A percentile compares a stretch with the other conserved stretches of the same genome.
Conservation (phyloP, 78 protist genomes). For the Emiliania huxleyi region DNA sequence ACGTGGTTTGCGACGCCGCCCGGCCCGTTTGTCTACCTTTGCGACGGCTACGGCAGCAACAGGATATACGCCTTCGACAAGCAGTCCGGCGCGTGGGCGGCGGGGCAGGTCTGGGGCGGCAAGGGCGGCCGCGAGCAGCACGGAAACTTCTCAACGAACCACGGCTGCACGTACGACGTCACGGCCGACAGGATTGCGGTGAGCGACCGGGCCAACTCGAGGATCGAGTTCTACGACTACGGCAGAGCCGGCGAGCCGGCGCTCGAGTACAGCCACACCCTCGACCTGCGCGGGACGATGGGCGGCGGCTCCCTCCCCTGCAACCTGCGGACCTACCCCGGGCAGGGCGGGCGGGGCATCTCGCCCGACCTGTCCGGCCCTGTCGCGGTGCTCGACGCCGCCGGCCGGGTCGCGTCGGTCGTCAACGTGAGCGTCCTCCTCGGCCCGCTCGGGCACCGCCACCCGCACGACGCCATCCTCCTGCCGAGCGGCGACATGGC, state of each 20-base stretch:
- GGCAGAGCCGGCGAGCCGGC: not conserved
- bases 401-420: not conserved
- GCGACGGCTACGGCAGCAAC: not conserved
- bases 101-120: not conserved
- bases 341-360: not conserved
- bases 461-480: constrained; percentile 22
- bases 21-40: not conserved
- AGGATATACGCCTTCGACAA: not conserved
- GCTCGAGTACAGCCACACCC: not conserved
- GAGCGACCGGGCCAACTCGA: not conserved
- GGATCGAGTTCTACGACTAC: not conserved
- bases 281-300: not conserved
- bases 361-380: not conserved
- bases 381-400: not conserved
- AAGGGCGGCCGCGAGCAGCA: not conserved
- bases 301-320: not conserved
- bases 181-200: not conserved
- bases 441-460: not conserved
- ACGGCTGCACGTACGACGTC: not conserved
- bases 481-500: not conserved
- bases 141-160: not conserved
- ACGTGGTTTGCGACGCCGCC: constrained; percentile 27
- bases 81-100: too few species aligned
- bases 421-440: not conserved
- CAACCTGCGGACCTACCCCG: not conserved